Evolutionary conservation across 2,329 filamentous ascomycete genomes (phyloP), one percentile per base, ranked within the genome.

Genomic region (Metarhizium humberi): DNA sequence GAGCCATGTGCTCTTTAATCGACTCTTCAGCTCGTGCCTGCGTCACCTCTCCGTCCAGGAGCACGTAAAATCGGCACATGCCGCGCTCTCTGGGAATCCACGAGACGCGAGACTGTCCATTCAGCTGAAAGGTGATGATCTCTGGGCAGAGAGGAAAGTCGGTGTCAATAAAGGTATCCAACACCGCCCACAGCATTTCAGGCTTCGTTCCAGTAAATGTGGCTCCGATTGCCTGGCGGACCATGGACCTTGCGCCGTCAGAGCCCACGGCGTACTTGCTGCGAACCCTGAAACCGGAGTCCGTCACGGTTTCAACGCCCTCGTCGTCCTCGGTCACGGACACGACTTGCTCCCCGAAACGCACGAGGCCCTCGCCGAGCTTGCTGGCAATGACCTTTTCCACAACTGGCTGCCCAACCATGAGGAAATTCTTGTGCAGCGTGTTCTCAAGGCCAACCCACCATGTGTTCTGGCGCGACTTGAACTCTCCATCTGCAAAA

Each of bases 271-370:
- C 71, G 53, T 77, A 82, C 25, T 63, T 66, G 57, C 67, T 68
- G 32, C 60, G 62, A 3, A 75, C 58, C 2, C 40, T 66, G 29
- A 66, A 67, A 1, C 70, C 71, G 0, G 62, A 61, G 4, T 58
- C 57, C 1, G 72, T 73, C 6, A 57, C 60, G 57, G 73, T 30
- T 63, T 72, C 10, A 65, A 75, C 55, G 72, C 75, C 3, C 69
- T 85, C 43, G 68, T 78, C 13, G 74, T 86, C 48, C 70, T 90
- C 47, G 78, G 82, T 1, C 79, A 90, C 65, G 2, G 59, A 64
- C 0, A 60, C 58, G 3, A 73, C 73, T 2, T 66, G 66, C 46
- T 76, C 72, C 16, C 64, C 62, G 56, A 75, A 76, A 50, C 65
- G 61, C 5, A 77, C 64, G 0, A 58, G 54, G 0, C 64, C 60